Evolutionary conservation across 2,329 filamentous ascomycete species (phyloP), one percentile per base, ranked within the genome.

Genomic region (Aspergillus sp.): DNA sequence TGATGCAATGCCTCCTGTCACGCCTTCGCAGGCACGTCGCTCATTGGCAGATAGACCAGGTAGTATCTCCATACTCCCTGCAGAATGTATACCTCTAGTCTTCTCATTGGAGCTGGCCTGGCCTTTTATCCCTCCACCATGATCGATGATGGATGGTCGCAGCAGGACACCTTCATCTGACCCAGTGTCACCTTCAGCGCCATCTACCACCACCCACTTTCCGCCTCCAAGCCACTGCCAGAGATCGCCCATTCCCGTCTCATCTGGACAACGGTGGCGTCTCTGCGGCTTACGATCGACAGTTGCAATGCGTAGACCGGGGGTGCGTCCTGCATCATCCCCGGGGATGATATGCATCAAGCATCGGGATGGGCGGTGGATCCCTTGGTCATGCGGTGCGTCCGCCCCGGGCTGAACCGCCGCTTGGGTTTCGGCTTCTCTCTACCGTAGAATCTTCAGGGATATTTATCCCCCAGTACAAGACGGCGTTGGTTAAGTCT

Each of bases 91-190:
- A 20, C 16, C 40, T 17, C 11, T 10, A 5, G 20, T 2, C 1
- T 42, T 23, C 40, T 20, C 13, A 42, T 42, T 42, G 19, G 40
- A 19, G 19, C 11, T 5, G 5, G 19, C 14, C 17, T 13, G 3
- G 11, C 11, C 40, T 21, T 23, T 21, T 10, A 17, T 42, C 40
- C 40, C 40, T 23, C 40, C 40, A 42, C 40, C 40, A 42, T 23
- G 40, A 42, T 17, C 14, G 7, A 38, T 38, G 14, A n/a, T 7
- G 25, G 25, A 29, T 38, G 16, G 14, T 38, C 34, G 14, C 34
- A 17, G 19, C n/a, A 17, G 29, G 17, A 21, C 16, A 17, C 17
- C 46, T 48, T 48, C 46, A 48, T 21, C 46, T 41, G 46, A 48
- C 46, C 34, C 13, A 17, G 32, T 47, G 31, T 34, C 31, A 34